Percentiles rank a stretch among this genome's conserved stretches.
Conservation (phyloP, 768 basidiomycete genomes). For the Suillus subluteus region DNA sequence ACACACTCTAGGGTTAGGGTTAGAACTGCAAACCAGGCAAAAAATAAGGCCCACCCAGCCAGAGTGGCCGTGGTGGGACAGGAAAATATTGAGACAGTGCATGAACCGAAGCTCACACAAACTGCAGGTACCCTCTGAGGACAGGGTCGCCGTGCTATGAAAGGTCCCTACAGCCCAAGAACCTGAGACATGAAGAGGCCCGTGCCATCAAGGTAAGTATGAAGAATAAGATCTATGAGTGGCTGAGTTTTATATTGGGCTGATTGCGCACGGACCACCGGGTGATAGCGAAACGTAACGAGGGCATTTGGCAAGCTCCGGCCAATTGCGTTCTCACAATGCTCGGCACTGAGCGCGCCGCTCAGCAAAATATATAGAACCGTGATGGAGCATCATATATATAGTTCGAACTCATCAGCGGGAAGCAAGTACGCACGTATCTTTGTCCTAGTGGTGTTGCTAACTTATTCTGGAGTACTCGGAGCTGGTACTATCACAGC, state of each 20-base stretch:
- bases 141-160: slow-evolving; percentile 62
- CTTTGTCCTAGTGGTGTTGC: not conserved
- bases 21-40: slow-evolving; percentile 13
- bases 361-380: not conserved
- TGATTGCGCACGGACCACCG: slow-evolving; percentile 19
- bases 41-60: slow-evolving; percentile 37
- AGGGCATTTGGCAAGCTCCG: not conserved
- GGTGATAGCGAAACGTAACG: not conserved
- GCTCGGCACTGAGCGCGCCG: no score
- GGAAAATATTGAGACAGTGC: slow-evolving; percentile 49
- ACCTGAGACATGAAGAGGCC: slow-evolving; percentile 51
- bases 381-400: not conserved
- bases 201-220: slow-evolving; percentile 64
- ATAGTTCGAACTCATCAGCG: not conserved
- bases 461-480: not conserved
- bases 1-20: slow-evolving; percentile 32
- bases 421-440: not conserved
- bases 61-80: slow-evolving; percentile 45
- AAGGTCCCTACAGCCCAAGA: slow-evolving; percentile 57
- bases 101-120: slow-evolving; percentile 46
- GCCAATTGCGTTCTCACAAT: not conserved
- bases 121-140: slow-evolving; percentile 38
- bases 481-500: not conserved
- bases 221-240: slow-evolving; percentile 24
- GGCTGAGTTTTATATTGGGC: slow-evolving; percentile 27